Evolutionary conservation across 2,329 filamentous ascomycete genomes (phyloP).

Genomic region (Drechslera avenae): DNA sequence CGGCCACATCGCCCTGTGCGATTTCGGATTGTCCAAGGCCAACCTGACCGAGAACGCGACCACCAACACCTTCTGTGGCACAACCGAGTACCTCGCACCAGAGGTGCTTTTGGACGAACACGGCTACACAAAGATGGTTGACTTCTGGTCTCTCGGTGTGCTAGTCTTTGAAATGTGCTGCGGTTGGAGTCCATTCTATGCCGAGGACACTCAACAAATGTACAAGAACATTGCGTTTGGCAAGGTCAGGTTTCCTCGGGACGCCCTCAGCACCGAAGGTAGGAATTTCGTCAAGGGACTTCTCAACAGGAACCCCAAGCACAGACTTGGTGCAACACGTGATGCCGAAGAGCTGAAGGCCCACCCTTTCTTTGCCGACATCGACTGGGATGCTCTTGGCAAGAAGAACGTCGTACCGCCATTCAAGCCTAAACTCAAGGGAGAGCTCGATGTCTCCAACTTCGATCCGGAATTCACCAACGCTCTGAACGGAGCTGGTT

Average conservation of each 20-base stretch:
- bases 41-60: slow-evolving; percentile 97
- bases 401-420: slow-evolving; percentile 94
- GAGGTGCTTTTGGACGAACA: slow-evolving; percentile 95
- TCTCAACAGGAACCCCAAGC: slow-evolving; percentile 94
- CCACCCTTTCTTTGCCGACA: slow-evolving; percentile 91
- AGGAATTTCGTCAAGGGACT: slow-evolving; percentile 98
- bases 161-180: slow-evolving; percentile 99
- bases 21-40: slow-evolving; percentile 96
- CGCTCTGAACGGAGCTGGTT: slow-evolving; percentile 81
- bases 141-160: slow-evolving; percentile 98
- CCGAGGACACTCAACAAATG: slow-evolving; percentile 99
- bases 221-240: slow-evolving; percentile 99
- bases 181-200: slow-evolving; percentile 98
- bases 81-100: slow-evolving; percentile 94
- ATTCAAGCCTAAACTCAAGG: slow-evolving; percentile 97
- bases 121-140: slow-evolving; percentile 99
- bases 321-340: slow-evolving; percentile 85
- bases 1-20: slow-evolving; percentile 95
- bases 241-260: slow-evolving; percentile 93
- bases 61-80: slow-evolving; percentile 98
- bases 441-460: slow-evolving; percentile 94
- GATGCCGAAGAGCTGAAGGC: slow-evolving; percentile 94
- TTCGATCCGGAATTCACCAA: slow-evolving; percentile 99
- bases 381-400: slow-evolving; percentile 86
- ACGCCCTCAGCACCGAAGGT: slow-evolving; percentile 91